Evolutionary conservation across 306 rosid genomes (phyloP).

Genomic region (Dryas octopetala): DNA sequence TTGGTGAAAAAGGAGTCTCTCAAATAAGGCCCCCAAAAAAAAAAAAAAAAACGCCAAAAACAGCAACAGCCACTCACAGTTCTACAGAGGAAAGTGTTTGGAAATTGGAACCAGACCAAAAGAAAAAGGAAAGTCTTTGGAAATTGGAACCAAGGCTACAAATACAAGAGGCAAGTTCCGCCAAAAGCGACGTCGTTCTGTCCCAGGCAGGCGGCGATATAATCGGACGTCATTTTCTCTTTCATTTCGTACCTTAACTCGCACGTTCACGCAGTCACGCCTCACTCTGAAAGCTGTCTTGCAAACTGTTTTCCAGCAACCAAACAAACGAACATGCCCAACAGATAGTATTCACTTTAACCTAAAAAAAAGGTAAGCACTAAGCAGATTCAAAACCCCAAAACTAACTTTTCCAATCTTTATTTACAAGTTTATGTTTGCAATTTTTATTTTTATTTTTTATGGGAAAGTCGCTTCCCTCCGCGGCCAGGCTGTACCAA

Average conservation of each 20-base stretch:
- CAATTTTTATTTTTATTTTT: not conserved
- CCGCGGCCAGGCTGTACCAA: constrained; percentile 9
- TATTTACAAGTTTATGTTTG: not conserved
- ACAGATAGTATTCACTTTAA: constrained; percentile 18
- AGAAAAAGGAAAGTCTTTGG: not conserved
- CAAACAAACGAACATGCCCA: constrained; percentile 15
- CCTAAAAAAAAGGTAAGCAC: constrained; percentile 33
- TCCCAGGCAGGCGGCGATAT: not conserved
- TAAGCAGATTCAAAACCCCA: constrained; percentile 21
- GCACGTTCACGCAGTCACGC: not conserved
- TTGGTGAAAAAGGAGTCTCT: too few species aligned
- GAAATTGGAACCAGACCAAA: not conserved
- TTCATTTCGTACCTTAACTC: not conserved
- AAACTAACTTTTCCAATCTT: not conserved
- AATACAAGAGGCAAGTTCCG: not conserved
- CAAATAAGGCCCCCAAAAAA: too few species aligned
- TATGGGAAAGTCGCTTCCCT: constrained; percentile 17
- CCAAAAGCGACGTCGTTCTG: constrained; percentile 4
- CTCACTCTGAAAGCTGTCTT: constrained; percentile 5
- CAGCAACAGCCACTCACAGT: not conserved
- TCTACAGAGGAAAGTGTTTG: not conserved
- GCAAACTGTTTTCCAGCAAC: constrained; percentile 20
- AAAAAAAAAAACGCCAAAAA: not conserved
- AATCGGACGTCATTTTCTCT: not conserved
- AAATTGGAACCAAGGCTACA: not conserved